These are phyloP conservation scores for Capsicum baccatum DNA, from an alignment of 257 asterid species.

Conservation along the genomic window DNA sequence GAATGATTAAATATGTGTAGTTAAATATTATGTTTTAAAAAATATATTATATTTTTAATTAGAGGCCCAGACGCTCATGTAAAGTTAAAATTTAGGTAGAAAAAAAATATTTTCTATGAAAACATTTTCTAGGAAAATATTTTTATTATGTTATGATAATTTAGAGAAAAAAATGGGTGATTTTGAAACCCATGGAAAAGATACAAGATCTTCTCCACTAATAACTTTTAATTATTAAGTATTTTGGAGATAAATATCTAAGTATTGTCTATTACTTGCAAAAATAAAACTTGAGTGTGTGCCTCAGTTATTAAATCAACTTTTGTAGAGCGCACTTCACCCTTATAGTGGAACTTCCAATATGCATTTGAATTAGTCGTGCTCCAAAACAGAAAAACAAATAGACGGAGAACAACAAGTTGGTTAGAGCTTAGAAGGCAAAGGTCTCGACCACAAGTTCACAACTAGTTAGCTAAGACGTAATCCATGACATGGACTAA, in stretches of 20 bases:
- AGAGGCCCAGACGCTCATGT: too few species aligned
- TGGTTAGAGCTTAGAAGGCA: neutral
- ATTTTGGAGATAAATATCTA: too few species aligned
- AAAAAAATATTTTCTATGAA: too few species aligned
- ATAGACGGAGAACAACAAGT: neutral
- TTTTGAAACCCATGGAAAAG: neutral
- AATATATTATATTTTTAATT: too few species aligned
- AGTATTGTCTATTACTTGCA: neutral
- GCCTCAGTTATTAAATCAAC: too few species aligned
- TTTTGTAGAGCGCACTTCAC: neutral
- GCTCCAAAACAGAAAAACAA: neutral
- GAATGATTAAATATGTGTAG: too few species aligned
- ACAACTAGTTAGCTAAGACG: neutral
- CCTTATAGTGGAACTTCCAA: too few species aligned
- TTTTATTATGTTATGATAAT: neutral
- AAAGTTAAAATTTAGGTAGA: too few species aligned
- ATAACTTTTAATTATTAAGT: neutral
- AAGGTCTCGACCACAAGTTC: neutral
- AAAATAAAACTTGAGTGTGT: neutral
- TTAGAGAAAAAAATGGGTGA: neutral
- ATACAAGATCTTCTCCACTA: neutral
- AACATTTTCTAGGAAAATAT: too few species aligned
- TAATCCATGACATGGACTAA: neutral
- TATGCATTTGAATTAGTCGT: too few species aligned
- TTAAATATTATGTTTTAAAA: too few species aligned